Evolutionary conservation across 192 early-diverging fungal genomes (phyloP), one percentile per base, ranked within the genome.

Genomic region (Coemansia sp.): DNA sequence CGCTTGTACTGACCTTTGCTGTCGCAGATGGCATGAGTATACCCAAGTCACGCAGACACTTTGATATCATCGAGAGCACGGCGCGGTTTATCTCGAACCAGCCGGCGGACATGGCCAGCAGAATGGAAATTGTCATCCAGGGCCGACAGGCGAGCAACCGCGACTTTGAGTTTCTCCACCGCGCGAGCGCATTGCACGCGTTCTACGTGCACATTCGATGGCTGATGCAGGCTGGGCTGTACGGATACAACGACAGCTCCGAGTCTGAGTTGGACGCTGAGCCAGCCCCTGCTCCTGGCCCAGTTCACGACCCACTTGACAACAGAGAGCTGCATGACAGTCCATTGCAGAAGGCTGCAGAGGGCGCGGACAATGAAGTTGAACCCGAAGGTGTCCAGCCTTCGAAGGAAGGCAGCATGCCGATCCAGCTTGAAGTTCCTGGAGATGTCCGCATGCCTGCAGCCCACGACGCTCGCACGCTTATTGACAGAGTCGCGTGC

Each of bases 71-170:
- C 29, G 87, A 90, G 58, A 71, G 77, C 27, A 90, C 88, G 0
- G 88, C 90, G 10, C 80, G 81, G 57, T 89, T 91, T 65, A 76
- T 91, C 37, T 70, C 81, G 41, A 67, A 68, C 1, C 80, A 71
- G 41, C 61, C 48, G 60, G 74, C 58, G 61, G 68, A 17, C 71
- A 84, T 38, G 39, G 73, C 89, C 1, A 58, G 37, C 10, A 82
- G 86, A 21, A 83, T 87, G 75, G 90, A 92, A 66, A 83, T 91
- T 40, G 60, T 83, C 29, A 81, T 92, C 21, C 87, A 91, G 58
- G 89, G 85, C 53, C 86, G 87, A 64, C 88, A 91, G 60, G 87
- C 83, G 0, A 84, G 81, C 21, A 91, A 90, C 48, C 83, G 83
- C 17, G 82, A 84, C 12, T 91, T 91, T 74, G 82, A 72, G 3